Base-by-base conservation (phyloP, 2,329 filamentous ascomycete genomes). In the Fusarium nygamai region DNA sequence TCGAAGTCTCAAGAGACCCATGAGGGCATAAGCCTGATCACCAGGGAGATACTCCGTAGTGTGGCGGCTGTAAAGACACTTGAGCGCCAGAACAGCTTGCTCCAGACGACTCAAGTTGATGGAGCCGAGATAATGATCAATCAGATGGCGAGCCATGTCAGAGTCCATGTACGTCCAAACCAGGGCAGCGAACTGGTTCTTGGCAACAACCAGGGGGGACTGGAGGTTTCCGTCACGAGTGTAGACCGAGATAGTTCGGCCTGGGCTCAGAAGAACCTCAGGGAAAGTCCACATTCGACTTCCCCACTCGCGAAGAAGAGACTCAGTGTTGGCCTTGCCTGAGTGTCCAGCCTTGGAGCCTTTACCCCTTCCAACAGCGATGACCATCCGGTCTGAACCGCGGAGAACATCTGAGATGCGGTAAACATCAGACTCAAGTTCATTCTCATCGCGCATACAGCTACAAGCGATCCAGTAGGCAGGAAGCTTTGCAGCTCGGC, bases 11-110 rank as follows among this genome's bases (percentile, higher is more conserved):
- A 83, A 65, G 29, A 84, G 77, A 29, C 82, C 81, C 81, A 83
- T 83, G 4, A 84, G 76, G 3, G 79, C 82, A 51, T 84, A 84
- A 5, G 79, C 77, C 34, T 78, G 79, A 39, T 84, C 82, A 34
- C 81, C 81, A 3, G 74, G 60, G 22, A 78, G 69, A 33, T 76
- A 72, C 46, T 75, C 64, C 0, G 62, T 73, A 20, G 79, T 79
- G 12, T 76, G 31, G 4, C 80, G 76, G 48, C 71, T 76, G 29
- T 78, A 80, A 7, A 84, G 71, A 43, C 82, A 83, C 33, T 75
- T 74, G 20, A 83, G 72, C 1, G 78, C 76, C 3, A 80, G 66
- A 5, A 79, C 77, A 27, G 79, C 75, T 19, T 83, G 79, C 62
- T 83, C 81, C 10, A 84, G 72, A 9, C 77, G 75, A 53, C 80